A percentile compares a stretch with the other conserved stretches of the same genome.
These are phyloP conservation scores for Fusarium sp. DNA, from an alignment of 2,329 filamentous ascomycete species.

Conservation along the genomic window DNA sequence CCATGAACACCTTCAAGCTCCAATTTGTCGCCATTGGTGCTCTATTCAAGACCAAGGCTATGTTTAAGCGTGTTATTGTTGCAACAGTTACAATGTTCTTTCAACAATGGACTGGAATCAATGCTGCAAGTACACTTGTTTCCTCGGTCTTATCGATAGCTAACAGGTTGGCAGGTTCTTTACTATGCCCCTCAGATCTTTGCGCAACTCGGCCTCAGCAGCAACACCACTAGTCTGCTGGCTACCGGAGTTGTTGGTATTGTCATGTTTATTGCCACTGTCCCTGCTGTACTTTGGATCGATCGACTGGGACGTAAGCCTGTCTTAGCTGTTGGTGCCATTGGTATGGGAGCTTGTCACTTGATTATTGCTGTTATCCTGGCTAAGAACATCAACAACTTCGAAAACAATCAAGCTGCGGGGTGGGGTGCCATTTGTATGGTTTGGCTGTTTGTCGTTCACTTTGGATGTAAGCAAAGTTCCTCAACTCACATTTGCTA, in stretches of 20 bases:
- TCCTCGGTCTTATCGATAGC: accelerated
- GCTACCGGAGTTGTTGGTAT: slow-evolving; percentile 80
- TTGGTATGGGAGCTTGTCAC: slow-evolving; percentile 78
- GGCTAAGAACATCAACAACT: slow-evolving; percentile 71
- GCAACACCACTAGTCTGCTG: slow-evolving; percentile 67
- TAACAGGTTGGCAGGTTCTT: slow-evolving; percentile 52
- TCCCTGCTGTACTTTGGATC: slow-evolving; percentile 75
- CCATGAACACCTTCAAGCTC: slow-evolving; percentile 70
- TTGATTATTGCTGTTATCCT: slow-evolving; percentile 79
- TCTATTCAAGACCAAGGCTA: slow-evolving; percentile 73
- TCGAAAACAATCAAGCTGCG: slow-evolving; percentile 66
- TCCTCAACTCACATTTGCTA: accelerated
- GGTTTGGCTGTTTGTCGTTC: slow-evolving; percentile 80
- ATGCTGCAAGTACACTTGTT: slow-evolving; percentile 57
- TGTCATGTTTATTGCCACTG: slow-evolving; percentile 75
- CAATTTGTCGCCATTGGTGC: slow-evolving; percentile 76
- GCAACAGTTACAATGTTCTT: slow-evolving; percentile 74
- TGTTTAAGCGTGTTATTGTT: slow-evolving; percentile 75
- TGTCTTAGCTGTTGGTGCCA: slow-evolving; percentile 71
- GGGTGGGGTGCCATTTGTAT: slow-evolving; percentile 77
- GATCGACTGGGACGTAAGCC: slow-evolving; percentile 74
- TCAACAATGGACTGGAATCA: slow-evolving; percentile 63
- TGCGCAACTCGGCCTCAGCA: slow-evolving; percentile 69
- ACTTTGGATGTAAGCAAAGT: slow-evolving; percentile 69
- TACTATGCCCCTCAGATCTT: slow-evolving; percentile 82